phyloP scores from a whole-genome alignment of 164 flowering plant genomes.

The Tetracentron sinense region DNA sequence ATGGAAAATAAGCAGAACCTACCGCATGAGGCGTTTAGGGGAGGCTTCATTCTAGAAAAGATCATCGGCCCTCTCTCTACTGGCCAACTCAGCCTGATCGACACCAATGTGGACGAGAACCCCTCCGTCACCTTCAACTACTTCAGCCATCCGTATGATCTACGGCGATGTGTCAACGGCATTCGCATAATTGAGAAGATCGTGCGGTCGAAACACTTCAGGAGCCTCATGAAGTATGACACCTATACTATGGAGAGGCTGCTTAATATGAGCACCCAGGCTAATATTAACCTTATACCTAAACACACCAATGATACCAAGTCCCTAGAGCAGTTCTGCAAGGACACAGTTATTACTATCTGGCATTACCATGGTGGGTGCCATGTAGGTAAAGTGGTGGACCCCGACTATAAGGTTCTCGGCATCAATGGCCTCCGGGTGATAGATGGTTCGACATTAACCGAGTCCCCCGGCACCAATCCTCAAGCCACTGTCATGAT shows the following conservation, averaged over 20 bases:
- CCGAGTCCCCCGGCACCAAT: slow-evolving; percentile 78
- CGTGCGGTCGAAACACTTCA: too few relatives aligned
- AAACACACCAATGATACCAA: slow-evolving; percentile 30
- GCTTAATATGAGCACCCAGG: too few relatives aligned
- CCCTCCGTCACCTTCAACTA: slow-evolving; percentile 65
- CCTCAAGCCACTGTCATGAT: slow-evolving; percentile 95
- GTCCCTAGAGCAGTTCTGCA: slow-evolving; percentile 64
- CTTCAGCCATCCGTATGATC: slow-evolving; percentile 50
- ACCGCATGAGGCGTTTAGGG: slow-evolving; percentile 30
- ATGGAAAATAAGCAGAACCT: slow-evolving; percentile 23
- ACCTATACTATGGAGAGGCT: too few relatives aligned
- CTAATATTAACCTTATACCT: slow-evolving; percentile 54
- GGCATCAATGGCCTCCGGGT: slow-evolving; percentile 70
- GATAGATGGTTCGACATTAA: slow-evolving; percentile 69
- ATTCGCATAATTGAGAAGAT: slow-evolving; percentile 32
- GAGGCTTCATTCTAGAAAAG: slow-evolving; percentile 57
- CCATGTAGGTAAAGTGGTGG: slow-evolving; percentile 65
- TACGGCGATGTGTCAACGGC: slow-evolving; percentile 53
- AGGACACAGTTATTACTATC: slow-evolving; percentile 77
- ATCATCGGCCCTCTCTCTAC: slow-evolving; percentile 55
- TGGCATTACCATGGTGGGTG: slow-evolving; percentile 98
- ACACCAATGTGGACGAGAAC: slow-evolving; percentile 37
- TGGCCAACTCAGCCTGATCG: slow-evolving; percentile 46
- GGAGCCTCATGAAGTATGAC: too few relatives aligned
- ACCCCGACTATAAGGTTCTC: slow-evolving; percentile 51